Conservation (phyloP, 345 rosid species). For the Dimocarpus longan region DNA sequence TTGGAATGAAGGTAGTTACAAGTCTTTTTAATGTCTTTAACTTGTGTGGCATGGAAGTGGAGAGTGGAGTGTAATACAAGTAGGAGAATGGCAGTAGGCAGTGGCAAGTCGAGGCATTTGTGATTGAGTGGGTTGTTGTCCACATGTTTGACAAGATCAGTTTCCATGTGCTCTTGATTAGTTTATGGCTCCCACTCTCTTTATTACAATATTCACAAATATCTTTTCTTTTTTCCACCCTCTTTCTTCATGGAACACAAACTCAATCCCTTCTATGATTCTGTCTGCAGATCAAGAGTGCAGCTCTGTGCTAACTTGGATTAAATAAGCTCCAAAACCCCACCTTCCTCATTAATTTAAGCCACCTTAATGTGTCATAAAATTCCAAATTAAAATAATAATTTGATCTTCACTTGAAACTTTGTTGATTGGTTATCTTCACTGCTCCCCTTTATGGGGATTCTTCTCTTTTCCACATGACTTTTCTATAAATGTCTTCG, state of each 20-base stretch:
- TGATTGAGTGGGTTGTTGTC: conserved; percentile 21
- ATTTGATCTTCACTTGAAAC: conserved; percentile 13
- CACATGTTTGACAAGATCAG: conserved; percentile 39
- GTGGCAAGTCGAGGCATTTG: conserved; percentile 10
- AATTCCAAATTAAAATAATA: background rate
- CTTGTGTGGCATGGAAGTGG: background rate
- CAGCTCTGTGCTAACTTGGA: conserved; percentile 31
- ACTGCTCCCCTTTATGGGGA: conserved; percentile 29
- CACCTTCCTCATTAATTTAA: background rate
- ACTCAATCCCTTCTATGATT: conserved; percentile 41
- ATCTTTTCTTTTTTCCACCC: conserved; percentile 1
- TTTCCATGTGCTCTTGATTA: conserved; percentile 40
- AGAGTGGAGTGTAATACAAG: conserved; percentile 9
- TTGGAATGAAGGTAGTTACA: no score
- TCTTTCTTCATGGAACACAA: conserved; percentile 33
- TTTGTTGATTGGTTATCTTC: conserved; percentile 28
- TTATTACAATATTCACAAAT: conserved; percentile 33
- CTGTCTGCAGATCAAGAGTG: conserved; percentile 43
- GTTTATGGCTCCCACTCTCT: conserved; percentile 38
- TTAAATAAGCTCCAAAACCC: conserved; percentile 17
- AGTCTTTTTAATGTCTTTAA: no score
- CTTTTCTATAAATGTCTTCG: conserved; percentile 24
- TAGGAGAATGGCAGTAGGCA: background rate
- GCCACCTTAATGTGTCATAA: conserved; percentile 4
- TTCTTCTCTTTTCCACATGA: conserved; percentile 45